phyloP scores from a whole-genome alignment of 768 basidiomycete species.

The Leucocoprinus sp. region DNA sequence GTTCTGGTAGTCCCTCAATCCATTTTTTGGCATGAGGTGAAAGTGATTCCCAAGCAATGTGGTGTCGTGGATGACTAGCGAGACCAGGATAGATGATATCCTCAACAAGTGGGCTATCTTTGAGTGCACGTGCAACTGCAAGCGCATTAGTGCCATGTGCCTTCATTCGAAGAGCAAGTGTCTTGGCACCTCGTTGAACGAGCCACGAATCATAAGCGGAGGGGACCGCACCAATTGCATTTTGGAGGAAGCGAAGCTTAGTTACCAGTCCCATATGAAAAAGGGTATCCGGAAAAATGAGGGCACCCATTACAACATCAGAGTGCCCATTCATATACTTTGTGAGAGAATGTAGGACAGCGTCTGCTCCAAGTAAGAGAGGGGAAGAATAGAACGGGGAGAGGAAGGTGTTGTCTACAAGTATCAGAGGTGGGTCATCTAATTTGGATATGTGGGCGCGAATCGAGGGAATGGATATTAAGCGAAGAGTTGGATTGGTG shows the following conservation, averaged over 20 bases:
- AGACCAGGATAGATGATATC: constrained; percentile 86
- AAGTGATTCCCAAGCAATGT: constrained; percentile 52
- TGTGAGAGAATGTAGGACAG: constrained; percentile 76
- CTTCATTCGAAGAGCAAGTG: constrained; percentile 81
- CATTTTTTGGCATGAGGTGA: constrained; percentile 65
- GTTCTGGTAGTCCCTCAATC: constrained; percentile 26
- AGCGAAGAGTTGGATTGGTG: constrained; percentile 87
- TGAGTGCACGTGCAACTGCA: constrained; percentile 56
- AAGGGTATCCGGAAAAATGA: constrained; percentile 49
- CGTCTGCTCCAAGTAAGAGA: constrained; percentile 74
- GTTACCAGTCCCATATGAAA: constrained; percentile 39
- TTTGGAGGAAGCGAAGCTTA: constrained; percentile 80
- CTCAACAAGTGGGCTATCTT: constrained; percentile 50
- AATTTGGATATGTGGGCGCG: constrained; percentile 36
- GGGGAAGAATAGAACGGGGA: constrained; percentile 90
- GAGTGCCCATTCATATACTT: constrained; percentile 95
- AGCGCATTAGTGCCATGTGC: constrained; percentile 83
- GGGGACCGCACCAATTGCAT: constrained; percentile 79
- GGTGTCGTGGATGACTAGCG: constrained; percentile 53
- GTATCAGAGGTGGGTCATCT: constrained; percentile 66
- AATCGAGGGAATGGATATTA: constrained; percentile 67
- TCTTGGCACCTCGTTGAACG: constrained; percentile 86
- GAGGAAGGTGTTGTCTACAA: constrained; percentile 93
- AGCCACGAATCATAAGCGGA: constrained; percentile 87
- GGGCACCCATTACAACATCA: constrained; percentile 85